phyloP scores from a whole-genome alignment of 2,329 filamentous ascomycete genomes.

The Chaetomium sp. region DNA sequence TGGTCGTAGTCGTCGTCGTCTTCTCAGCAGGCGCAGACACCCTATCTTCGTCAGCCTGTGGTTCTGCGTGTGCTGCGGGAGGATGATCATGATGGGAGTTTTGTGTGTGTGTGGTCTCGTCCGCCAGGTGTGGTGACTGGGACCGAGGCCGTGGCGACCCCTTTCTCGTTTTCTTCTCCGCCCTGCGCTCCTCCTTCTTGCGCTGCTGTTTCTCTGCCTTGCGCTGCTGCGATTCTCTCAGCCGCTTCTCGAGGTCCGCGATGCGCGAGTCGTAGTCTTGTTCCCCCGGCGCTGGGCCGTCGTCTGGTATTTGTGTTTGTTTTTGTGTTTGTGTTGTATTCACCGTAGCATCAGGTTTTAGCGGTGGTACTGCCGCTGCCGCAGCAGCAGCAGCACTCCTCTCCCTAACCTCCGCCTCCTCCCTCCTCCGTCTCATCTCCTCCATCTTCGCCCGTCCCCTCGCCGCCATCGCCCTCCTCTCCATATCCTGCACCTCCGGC shows the following conservation, averaged over 20 bases:
- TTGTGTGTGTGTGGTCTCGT: background rate
- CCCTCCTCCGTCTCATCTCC: slow-evolving; percentile 36
- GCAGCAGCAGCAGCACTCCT: slow-evolving; percentile 1
- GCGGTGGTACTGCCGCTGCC: background rate
- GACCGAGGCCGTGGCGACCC: slow-evolving; percentile 7
- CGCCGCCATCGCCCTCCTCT: slow-evolving; percentile 30
- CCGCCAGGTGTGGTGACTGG: slow-evolving; percentile 4
- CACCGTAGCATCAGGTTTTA: background rate
- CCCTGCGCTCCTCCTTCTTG: slow-evolving; percentile 32
- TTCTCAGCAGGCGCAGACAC: background rate
- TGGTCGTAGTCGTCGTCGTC: background rate
- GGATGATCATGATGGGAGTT: background rate
- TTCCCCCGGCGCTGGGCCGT: background rate
- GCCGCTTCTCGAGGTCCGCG: slow-evolving; percentile 38
- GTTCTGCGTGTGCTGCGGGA: slow-evolving; percentile 16
- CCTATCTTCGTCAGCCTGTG: slow-evolving; percentile 34
- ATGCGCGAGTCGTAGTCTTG: slow-evolving; percentile 32
- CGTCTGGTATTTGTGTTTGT: background rate
- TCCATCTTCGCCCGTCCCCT: slow-evolving; percentile 31
- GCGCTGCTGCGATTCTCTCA: slow-evolving; percentile 33
- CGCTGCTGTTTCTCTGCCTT: slow-evolving; percentile 39
- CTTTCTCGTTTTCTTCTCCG: slow-evolving; percentile 32
- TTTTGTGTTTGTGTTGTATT: background rate
- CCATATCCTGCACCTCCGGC: slow-evolving; percentile 22
- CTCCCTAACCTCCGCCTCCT: slow-evolving; percentile 34